Conservation (phyloP, 306 rosid genomes). For the Bauhinia variegata region DNA sequence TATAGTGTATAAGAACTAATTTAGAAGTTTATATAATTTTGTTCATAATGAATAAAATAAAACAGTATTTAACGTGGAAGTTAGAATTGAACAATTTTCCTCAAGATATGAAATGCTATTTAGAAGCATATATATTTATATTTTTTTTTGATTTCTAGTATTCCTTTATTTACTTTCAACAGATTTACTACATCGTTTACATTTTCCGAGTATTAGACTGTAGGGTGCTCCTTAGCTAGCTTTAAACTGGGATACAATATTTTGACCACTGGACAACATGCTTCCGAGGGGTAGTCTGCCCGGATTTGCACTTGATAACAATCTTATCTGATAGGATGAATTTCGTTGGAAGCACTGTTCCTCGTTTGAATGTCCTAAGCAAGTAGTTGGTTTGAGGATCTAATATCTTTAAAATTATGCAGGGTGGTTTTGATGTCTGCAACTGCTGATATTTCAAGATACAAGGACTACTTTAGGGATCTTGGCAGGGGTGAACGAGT, state of each 20-base stretch:
- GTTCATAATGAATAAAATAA: not conserved
- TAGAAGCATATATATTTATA: no score
- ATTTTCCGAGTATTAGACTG: not conserved
- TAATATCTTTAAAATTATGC: slow-evolving; percentile 41
- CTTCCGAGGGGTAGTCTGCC: not conserved
- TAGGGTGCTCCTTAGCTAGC: no score
- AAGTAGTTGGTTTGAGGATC: slow-evolving; percentile 29
- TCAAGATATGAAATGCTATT: slow-evolving; percentile 11
- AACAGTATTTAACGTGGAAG: slow-evolving; percentile 22
- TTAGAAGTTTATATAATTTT: no score
- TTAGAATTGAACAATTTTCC: slow-evolving; percentile 7
- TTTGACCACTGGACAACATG: not conserved
- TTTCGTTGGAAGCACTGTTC: slow-evolving; percentile 4
- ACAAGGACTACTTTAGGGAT: slow-evolving; percentile 82
- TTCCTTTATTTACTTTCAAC: not conserved
- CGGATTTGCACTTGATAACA: not conserved
- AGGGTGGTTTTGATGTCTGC: slow-evolving; percentile 97
- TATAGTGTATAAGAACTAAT: not conserved
- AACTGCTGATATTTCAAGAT: slow-evolving; percentile 81
- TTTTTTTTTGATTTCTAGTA: slow-evolving; percentile 24
- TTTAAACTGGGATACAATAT: not conserved
- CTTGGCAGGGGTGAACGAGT: slow-evolving; percentile 87
- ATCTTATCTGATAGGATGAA: slow-evolving; percentile 14
- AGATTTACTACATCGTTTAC: slow-evolving; percentile 4
- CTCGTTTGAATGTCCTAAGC: slow-evolving; percentile 17